A percentile compares a stretch with the other conserved stretches of the same genome.
Conservation (phyloP, 306 rosid species). For the Spatholobus suberectus region DNA sequence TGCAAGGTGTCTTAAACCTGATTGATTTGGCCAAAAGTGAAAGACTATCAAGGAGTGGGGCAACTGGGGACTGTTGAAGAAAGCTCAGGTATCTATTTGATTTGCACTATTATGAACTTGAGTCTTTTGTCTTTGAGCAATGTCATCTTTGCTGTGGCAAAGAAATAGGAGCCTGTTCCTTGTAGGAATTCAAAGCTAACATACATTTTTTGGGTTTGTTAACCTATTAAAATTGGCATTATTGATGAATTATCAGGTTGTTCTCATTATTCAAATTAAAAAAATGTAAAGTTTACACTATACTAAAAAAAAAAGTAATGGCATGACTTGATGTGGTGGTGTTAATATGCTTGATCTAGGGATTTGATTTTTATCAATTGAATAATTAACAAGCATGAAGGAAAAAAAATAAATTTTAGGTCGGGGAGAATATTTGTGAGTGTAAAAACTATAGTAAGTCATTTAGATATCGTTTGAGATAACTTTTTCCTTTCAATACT, state of each 20-base stretch:
- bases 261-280: not conserved
- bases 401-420: not conserved
- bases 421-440: not conserved
- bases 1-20: slow-evolving; percentile 90
- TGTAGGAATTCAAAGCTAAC: slow-evolving; percentile 93
- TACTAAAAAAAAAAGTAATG: no score
- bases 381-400: not conserved
- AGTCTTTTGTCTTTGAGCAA: slow-evolving; percentile 82
- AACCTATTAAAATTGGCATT: not conserved
- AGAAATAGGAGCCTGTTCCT: slow-evolving; percentile 92
- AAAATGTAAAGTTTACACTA: no score
- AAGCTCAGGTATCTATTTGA: slow-evolving; percentile 77
- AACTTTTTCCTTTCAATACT: no score
- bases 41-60: slow-evolving; percentile 89
- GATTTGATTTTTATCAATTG: not conserved
- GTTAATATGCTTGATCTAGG: not conserved
- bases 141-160: slow-evolving; percentile 92
- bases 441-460: not conserved
- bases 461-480: no score
- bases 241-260: not conserved
- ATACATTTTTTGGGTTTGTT: slow-evolving; percentile 86
- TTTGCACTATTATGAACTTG: slow-evolving; percentile 11
- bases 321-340: not conserved
- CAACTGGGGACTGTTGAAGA: slow-evolving; percentile 97
- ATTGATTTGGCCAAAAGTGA: slow-evolving; percentile 99